Evolutionary conservation across 2,329 filamentous ascomycete species (phyloP).

Genomic region (Pyrenophora seminiperda): DNA sequence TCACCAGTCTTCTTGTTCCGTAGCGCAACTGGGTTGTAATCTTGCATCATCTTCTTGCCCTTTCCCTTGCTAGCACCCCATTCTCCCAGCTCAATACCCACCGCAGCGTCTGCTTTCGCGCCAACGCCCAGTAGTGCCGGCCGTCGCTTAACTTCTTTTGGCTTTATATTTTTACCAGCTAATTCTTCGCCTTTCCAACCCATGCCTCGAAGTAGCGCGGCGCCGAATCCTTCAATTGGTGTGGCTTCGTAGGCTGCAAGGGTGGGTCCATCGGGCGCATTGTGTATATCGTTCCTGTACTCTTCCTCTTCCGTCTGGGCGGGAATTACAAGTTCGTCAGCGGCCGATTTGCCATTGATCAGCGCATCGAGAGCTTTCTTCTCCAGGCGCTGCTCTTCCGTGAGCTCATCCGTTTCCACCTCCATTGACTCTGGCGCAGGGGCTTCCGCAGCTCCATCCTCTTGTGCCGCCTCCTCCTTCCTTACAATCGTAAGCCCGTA

Average conservation of each 20-base stretch:
- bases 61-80: slow-evolving; percentile 63
- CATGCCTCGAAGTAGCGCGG: slow-evolving; percentile 88
- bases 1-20: slow-evolving; percentile 67
- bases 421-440: slow-evolving; percentile 30
- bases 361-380: slow-evolving; percentile 59
- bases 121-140: slow-evolving; percentile 86
- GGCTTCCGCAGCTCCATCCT: slow-evolving; percentile 10
- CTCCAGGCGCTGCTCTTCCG: slow-evolving; percentile 51
- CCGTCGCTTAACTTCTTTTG: slow-evolving; percentile 69
- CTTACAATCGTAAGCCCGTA: slow-evolving; percentile 61
- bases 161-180: slow-evolving; percentile 62
- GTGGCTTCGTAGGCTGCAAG: slow-evolving; percentile 86
- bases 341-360: slow-evolving; percentile 45
- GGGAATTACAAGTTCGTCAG: slow-evolving; percentile 48
- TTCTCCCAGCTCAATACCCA: slow-evolving; percentile 71
- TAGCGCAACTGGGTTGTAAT: slow-evolving; percentile 67
- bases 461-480: slow-evolving; percentile 26
- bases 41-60: slow-evolving; percentile 52
- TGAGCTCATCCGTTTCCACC: slow-evolving; percentile 38
- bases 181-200: slow-evolving; percentile 80
- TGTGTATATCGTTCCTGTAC: slow-evolving; percentile 70
- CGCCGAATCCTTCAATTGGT: slow-evolving; percentile 93
- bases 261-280: slow-evolving; percentile 75
- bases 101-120: slow-evolving; percentile 73
- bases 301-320: slow-evolving; percentile 64